Base-by-base conservation (phyloP, 495 filamentous ascomycete genomes). In the Trichocladium uniseriatum region DNA sequence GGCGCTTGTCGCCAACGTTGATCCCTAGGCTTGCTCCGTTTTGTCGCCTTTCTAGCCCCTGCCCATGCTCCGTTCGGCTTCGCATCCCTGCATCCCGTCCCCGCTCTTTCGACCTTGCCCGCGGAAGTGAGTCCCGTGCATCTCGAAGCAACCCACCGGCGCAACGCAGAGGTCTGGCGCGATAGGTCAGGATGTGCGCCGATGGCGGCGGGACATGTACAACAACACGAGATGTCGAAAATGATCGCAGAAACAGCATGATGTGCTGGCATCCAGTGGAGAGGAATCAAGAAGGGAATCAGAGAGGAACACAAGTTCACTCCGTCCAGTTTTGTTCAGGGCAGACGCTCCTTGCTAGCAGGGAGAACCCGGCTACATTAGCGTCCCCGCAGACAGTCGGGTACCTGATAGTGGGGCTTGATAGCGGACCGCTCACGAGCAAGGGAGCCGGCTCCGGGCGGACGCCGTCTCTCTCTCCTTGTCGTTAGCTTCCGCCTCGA, bases 351-450 rank as follows among this genome's bases (percentile, higher is more conserved):
- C 22, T 15, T 15, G 8, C 7, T 34, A 7, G 27, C 41, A 18
- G 15, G 44, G 44, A 13, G 8, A 46, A 19, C 44, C 43, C 43
- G 27, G 44, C 35, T 46, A 45, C n/a, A n/a, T n/a, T n/a, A 27
- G 24, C 8, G 24, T 27, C 24, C 24, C 24, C 24, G 24, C 24
- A 27, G 24, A 3, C 24, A 27, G 24, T 8, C 8, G 8, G 3
- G 24, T 27, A 27, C 24, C 24, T 27, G 24, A 27, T 4, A 11
- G 38, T 49, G 46, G 46, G 29, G 38, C 38, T 24, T 6, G 20
- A 35, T 27, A 42, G 28, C 37, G 14, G 37, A 15, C 7, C 13
- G 44, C 44, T 5, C 5, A 5, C 5, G 31, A 14, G 31, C 31
- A 32, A 38, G 27, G 36, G 35, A 15, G 20, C 38, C 46, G 38